Evolutionary conservation across 2,329 filamentous ascomycete species (phyloP).

Genomic region (Fonsecaea erecta): DNA sequence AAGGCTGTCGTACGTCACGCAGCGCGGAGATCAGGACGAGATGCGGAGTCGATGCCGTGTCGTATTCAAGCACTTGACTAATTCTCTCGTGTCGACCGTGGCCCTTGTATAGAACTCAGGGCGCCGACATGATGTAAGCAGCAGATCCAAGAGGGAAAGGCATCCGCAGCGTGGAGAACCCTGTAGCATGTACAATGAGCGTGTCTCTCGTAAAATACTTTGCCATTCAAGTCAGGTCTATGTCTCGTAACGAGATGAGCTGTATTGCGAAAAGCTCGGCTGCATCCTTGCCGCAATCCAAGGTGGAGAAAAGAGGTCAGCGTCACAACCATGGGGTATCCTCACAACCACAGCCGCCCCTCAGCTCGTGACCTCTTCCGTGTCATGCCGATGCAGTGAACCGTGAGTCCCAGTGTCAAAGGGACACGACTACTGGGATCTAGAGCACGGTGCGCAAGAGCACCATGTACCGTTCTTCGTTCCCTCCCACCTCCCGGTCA

Average conservation of each 20-base stretch:
- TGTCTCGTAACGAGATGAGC: neutral
- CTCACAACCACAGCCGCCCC: neutral
- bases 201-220: neutral
- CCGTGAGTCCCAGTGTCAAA: neutral
- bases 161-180: neutral
- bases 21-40: neutral
- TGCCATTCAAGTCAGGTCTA: neutral
- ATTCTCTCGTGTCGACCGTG: neutral
- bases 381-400: neutral
- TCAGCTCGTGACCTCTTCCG: neutral
- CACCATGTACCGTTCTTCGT: neutral
- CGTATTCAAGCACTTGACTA: neutral
- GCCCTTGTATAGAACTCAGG: neutral
- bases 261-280: neutral
- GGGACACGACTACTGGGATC: neutral
- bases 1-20: neutral
- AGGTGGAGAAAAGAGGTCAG: neutral
- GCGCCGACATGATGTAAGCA: neutral
- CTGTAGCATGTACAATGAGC: neutral
- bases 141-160: neutral
- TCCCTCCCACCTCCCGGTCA: neutral
- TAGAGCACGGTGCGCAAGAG: neutral
- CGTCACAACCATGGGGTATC: neutral
- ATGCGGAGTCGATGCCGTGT: conserved; percentile 1
- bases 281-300: neutral